phyloP scores from a whole-genome alignment of 2,329 filamentous ascomycete genomes.

The Colletotrichum magnum region DNA sequence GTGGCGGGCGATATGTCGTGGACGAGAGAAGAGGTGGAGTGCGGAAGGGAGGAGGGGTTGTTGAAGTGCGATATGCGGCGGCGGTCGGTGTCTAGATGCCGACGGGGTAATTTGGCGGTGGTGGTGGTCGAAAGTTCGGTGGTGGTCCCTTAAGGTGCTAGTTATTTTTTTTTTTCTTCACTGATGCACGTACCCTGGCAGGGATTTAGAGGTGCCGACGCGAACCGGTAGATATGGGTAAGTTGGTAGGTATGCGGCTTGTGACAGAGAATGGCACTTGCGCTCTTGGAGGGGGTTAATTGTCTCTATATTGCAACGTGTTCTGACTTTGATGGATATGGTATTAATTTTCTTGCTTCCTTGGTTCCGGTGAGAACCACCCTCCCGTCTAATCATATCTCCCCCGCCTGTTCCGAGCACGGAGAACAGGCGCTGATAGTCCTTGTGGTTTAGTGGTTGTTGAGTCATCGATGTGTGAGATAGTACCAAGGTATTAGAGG shows the following conservation, averaged over 20 bases:
- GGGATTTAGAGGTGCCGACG: slow-evolving; percentile 20
- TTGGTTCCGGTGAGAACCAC: no score
- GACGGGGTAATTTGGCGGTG: slow-evolving; percentile 16
- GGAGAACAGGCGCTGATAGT: no score
- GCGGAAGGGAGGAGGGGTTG: slow-evolving; percentile 24
- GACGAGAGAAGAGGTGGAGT: no score
- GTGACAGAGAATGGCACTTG: background rate
- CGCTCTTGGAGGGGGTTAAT: background rate
- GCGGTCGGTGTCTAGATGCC: background rate
- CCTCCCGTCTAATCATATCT: no score
- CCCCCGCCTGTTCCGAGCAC: no score
- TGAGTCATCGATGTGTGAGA: no score
- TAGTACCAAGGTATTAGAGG: background rate
- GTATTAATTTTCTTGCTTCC: no score
- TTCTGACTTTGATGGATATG: no score
- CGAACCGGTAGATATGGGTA: slow-evolving; percentile 15
- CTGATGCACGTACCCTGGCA: slow-evolving; percentile 1
- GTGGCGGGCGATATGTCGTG: background rate
- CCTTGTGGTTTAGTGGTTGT: no score
- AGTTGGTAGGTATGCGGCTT: background rate
- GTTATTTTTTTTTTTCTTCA: slow-evolving; percentile 11
- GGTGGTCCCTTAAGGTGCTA: background rate
- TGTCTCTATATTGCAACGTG: no score
- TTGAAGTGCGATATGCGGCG: slow-evolving; percentile 5
- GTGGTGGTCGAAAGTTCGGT: slow-evolving; percentile 14